phyloP scores from a whole-genome alignment of 169 alveolate genomes.

The Ophryocystis elektroscirrha region DNA sequence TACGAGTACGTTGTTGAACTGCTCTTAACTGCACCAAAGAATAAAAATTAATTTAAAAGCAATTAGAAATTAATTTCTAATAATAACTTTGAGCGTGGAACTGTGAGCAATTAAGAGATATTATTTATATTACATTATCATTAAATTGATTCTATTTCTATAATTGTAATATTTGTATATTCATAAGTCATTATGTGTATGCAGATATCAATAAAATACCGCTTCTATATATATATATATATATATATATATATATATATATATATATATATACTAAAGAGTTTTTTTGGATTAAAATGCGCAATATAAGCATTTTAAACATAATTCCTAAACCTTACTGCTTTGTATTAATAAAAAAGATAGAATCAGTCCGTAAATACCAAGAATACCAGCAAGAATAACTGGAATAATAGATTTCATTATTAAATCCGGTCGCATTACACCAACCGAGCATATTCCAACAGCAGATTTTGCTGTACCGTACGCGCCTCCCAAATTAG shows the following conservation, averaged over 20 bases:
- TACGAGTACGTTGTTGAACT: conserved; percentile 46
- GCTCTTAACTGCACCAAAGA: neutral
- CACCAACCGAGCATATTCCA: conserved; percentile 97
- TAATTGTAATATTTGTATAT: no score
- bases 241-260: no score
- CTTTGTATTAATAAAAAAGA: conserved; percentile 41
- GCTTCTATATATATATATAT: no score
- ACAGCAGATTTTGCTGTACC: conserved; percentile 96
- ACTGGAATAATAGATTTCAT: conserved; percentile 96
- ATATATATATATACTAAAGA: no score
- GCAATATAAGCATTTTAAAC: conserved; percentile 10
- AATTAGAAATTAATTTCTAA: neutral
- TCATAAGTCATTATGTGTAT: no score
- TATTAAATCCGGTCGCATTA: conserved; percentile 93
- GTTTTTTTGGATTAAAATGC: conserved; percentile 26
- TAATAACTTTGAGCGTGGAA: neutral
- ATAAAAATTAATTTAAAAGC: neutral
- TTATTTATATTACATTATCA: neutral
- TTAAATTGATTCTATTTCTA: no score
- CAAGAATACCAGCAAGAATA: conserved; percentile 98
- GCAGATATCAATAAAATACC: no score
- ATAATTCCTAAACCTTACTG: conserved; percentile 15
- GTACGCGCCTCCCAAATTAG: conserved; percentile 97
- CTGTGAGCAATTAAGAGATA: neutral
- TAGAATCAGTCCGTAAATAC: conserved; percentile 86